phyloP scores from a whole-genome alignment of 2,329 filamentous ascomycete genomes.

The Pezicula rhizophila region DNA sequence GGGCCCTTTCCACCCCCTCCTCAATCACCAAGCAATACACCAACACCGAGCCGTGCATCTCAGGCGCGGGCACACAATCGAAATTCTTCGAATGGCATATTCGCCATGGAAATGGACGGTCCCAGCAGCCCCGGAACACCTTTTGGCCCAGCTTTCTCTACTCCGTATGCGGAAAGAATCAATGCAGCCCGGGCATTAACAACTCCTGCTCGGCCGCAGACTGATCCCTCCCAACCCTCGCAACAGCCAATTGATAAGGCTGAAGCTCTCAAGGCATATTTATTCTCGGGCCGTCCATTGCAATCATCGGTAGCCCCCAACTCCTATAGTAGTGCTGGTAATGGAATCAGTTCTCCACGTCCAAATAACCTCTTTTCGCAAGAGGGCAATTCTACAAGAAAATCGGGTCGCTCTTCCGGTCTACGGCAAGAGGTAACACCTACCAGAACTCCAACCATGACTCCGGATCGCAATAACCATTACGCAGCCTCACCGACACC shows the following conservation, averaged over 20 bases:
- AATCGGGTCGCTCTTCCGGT: constrained; percentile 22
- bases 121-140: constrained; percentile 43
- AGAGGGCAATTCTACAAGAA: constrained; percentile 11
- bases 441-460: constrained; percentile 22
- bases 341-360: constrained; percentile 6
- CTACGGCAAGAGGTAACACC: constrained; percentile 27
- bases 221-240: constrained; percentile 7
- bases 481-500: constrained; percentile 14
- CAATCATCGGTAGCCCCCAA: constrained; percentile 6
- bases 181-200: constrained; percentile 39
- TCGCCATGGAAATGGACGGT: constrained; percentile 63
- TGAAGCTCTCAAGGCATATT: constrained; percentile 51
- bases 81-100: constrained; percentile 48
- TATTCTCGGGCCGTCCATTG: constrained; percentile 38
- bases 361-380: constrained; percentile 9
- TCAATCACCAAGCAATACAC: constrained; percentile 32
- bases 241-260: constrained; percentile 29
- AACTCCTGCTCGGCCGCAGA: constrained; percentile 7
- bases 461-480: constrained; percentile 14
- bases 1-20: constrained; percentile 48
- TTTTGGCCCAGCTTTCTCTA: constrained; percentile 63
- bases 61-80: constrained; percentile 36
- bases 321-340: constrained; percentile 4
- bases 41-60: constrained; percentile 28
- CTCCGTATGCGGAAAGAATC: constrained; percentile 57